phyloP scores from a whole-genome alignment of 805 yeast genomes.

The Starmerella kuoi region DNA sequence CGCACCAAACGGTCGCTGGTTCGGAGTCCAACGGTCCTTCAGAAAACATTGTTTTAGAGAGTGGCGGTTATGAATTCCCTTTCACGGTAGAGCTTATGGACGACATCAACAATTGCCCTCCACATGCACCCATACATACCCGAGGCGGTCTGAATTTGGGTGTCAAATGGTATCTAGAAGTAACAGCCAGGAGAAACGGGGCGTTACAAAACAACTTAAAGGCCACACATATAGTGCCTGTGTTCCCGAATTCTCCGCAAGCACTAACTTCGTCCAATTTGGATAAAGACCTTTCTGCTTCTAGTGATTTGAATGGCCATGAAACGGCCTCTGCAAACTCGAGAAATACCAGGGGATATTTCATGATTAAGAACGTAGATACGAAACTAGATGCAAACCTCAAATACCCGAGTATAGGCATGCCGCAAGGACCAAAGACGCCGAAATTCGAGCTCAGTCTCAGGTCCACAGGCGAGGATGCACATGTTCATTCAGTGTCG shows the following conservation, averaged over 20 bases:
- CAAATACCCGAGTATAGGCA: background rate
- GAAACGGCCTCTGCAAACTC: background rate
- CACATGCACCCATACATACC: slow-evolving; percentile 7
- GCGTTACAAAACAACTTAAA: slow-evolving; percentile 1
- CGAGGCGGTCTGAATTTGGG: slow-evolving; percentile 1
- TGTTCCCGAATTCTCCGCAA: slow-evolving; percentile 2
- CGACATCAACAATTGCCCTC: slow-evolving; percentile 10
- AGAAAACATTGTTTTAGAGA: slow-evolving; percentile 1
- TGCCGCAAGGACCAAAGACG: background rate
- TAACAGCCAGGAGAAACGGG: background rate
- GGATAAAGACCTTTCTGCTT: background rate
- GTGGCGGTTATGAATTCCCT: slow-evolving; percentile 15
- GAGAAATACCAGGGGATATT: background rate
- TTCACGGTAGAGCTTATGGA: slow-evolving; percentile 8
- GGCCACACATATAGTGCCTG: background rate
- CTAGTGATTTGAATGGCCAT: slow-evolving; percentile 4
- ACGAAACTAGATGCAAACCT: background rate
- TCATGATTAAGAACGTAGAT: background rate
- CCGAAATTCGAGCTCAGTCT: background rate
- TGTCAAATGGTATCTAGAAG: slow-evolving; percentile 8
- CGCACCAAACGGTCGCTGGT: slow-evolving; percentile 1
- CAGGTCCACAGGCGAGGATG: background rate
- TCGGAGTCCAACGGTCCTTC: background rate
- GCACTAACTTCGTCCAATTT: background rate
- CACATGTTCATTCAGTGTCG: background rate